phyloP scores from a whole-genome alignment of 148 eudicot species.

The Chenopodium quinoa region DNA sequence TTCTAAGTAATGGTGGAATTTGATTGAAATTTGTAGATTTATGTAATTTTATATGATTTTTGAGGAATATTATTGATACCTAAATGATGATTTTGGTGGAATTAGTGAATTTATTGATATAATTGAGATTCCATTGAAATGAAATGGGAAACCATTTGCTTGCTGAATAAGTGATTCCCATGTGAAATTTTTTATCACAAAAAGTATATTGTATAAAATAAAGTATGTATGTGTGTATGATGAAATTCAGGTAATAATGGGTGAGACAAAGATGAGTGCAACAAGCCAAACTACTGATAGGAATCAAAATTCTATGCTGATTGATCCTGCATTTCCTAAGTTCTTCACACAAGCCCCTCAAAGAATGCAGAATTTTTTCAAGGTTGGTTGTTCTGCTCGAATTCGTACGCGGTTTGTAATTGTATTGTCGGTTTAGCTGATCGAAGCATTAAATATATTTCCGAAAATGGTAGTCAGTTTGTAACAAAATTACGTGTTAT shows the following conservation, averaged over 20 bases:
- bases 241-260: conserved; percentile 38
- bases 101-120: background rate
- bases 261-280: conserved; percentile 36
- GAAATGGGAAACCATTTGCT: background rate
- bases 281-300: conserved; percentile 27
- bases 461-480: background rate
- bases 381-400: conserved; percentile 41
- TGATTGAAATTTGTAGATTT: background rate
- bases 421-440: background rate
- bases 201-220: background rate
- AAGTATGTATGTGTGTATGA: conserved; percentile 4
- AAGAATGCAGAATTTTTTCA: conserved; percentile 45
- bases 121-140: background rate
- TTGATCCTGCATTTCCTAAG: conserved; percentile 39
- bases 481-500: background rate
- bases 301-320: conserved; percentile 27
- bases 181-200: too few species aligned
- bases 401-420: background rate
- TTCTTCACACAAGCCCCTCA: conserved; percentile 50
- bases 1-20: background rate
- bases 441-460: background rate
- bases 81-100: background rate
- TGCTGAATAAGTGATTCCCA: conserved; percentile 14
- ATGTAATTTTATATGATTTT: background rate
- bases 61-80: background rate